phyloP scores from a whole-genome alignment of 192 early-diverging fungal species.

The Coemansia sp. region DNA sequence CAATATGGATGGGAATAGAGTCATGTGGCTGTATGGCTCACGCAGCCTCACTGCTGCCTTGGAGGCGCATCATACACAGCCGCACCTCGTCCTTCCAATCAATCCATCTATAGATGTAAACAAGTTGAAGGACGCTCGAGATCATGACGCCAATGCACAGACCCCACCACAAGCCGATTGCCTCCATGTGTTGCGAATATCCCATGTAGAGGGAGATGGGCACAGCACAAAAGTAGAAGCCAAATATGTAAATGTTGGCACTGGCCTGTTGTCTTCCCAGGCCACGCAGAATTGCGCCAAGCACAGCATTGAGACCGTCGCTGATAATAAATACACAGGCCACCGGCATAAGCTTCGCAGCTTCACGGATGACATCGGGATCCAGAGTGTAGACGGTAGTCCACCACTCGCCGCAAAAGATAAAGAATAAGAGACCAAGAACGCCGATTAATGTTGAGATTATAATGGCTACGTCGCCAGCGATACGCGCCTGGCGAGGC shows the following conservation, averaged over 20 bases:
- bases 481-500: constrained; percentile 55
- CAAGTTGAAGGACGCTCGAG: constrained; percentile 26
- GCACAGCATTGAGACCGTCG: constrained; percentile 59
- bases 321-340: constrained; percentile 37
- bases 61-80: constrained; percentile 29
- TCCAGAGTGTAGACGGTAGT: constrained; percentile 60
- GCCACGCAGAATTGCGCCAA: constrained; percentile 57
- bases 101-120: constrained; percentile 20
- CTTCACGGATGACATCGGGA: constrained; percentile 24
- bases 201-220: constrained; percentile 54
- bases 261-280: constrained; percentile 56
- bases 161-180: constrained; percentile 65
- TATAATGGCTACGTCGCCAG: constrained; percentile 55
- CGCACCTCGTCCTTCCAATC: constrained; percentile 42
- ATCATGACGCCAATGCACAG: constrained; percentile 52
- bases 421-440: constrained; percentile 58
- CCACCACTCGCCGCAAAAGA: constrained; percentile 56
- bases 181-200: constrained; percentile 54
- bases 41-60: constrained; percentile 19
- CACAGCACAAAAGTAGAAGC: constrained; percentile 53
- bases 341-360: constrained; percentile 36
- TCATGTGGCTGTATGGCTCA: neutral
- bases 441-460: constrained; percentile 57
- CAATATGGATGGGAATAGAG: neutral
- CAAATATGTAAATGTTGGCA: constrained; percentile 49